Conservation (phyloP, 2,329 filamentous ascomycete genomes). For the Colletotrichum lupini region DNA sequence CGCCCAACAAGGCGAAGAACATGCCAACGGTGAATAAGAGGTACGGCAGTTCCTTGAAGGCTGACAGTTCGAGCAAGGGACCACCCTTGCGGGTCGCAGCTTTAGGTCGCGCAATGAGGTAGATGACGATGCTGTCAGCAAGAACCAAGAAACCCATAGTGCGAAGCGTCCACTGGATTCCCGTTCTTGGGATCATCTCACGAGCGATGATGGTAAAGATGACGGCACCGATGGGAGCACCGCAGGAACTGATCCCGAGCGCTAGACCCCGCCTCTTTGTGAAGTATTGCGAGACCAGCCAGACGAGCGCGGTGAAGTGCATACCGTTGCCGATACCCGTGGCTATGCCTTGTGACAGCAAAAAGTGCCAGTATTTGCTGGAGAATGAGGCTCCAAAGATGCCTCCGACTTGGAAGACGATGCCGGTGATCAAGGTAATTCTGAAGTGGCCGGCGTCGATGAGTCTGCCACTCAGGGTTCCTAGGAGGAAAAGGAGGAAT, state of each 20-base stretch:
- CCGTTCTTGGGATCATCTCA: conserved; percentile 60
- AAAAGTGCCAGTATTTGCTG: conserved; percentile 58
- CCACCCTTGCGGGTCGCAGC: neutral
- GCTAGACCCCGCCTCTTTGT: conserved; percentile 62
- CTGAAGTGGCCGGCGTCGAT: conserved; percentile 57
- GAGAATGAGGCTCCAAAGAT: conserved; percentile 57
- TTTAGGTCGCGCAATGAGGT: conserved; percentile 21
- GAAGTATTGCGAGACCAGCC: conserved; percentile 71
- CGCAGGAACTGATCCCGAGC: conserved; percentile 67
- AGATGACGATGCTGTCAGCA: conserved; percentile 56
- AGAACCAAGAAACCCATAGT: conserved; percentile 76
- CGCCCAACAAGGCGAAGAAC: conserved; percentile 30
- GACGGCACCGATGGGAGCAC: conserved; percentile 64
- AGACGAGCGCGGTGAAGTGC: conserved; percentile 66
- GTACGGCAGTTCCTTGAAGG: conserved; percentile 31
- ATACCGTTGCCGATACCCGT: conserved; percentile 62
- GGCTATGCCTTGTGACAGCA: conserved; percentile 65
- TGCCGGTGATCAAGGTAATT: conserved; percentile 51
- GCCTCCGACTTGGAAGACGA: conserved; percentile 51
- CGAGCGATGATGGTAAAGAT: conserved; percentile 65
- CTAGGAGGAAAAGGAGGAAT: conserved; percentile 55
- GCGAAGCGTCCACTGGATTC: conserved; percentile 69
- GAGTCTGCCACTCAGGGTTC: conserved; percentile 55
- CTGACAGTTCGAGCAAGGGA: conserved; percentile 24
- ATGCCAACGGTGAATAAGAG: conserved; percentile 30